Conservation (phyloP, 1,284 basidiomycete species). For the Fomitopsis betulina region DNA sequence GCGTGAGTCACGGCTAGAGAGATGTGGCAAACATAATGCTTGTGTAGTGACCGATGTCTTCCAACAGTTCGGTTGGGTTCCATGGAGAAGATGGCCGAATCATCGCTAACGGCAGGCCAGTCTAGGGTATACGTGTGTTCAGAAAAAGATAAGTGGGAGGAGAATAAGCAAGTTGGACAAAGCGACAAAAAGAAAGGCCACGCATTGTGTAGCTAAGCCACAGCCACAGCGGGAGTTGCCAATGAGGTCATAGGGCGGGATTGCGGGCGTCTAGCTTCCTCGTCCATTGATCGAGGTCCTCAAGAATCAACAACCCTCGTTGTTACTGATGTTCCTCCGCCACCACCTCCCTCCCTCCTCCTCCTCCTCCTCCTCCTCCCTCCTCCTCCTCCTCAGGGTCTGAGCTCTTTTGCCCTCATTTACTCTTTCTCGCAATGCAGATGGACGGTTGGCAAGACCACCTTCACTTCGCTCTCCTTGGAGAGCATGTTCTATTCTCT, state of each 20-base stretch:
- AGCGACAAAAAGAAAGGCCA: neutral
- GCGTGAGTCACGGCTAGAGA: no score
- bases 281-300: neutral
- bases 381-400: neutral
- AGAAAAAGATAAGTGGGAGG: no score
- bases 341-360: neutral
- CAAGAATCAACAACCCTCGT: neutral
- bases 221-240: neutral
- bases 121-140: no score
- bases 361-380: neutral
- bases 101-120: no score
- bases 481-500: constrained; percentile 54
- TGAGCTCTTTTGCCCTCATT: neutral
- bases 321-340: neutral
- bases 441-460: constrained; percentile 39
- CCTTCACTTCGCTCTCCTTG: constrained; percentile 53
- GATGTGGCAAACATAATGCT: no score
- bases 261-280: neutral
- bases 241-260: neutral
- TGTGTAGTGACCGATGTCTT: no score
- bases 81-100: no score
- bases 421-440: constrained; percentile 11
- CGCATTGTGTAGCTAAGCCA: neutral
- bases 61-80: no score
- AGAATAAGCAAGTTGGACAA: no score